Evolutionary conservation across 345 rosid genomes (phyloP), one percentile per base, ranked within the genome.

Genomic region (Euclidium syriacum): DNA sequence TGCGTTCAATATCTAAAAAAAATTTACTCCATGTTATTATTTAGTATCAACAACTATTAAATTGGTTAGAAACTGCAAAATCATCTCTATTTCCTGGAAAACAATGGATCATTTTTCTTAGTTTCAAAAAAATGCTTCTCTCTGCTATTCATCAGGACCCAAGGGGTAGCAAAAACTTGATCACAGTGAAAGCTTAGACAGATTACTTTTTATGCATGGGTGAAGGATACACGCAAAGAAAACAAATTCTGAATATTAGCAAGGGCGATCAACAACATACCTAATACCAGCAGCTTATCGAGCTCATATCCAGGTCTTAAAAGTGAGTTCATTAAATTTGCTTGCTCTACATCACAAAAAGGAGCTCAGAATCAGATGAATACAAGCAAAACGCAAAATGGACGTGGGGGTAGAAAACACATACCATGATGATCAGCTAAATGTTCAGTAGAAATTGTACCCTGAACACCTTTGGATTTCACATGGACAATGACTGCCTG

Each of bases 371-470:
- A 53, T 57, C 74, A 50, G 64, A 57, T 46, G 23, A 52, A 35
- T 12, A 57, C 55, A 48, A 52, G 35, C 25, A 54, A 56, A 24
- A 58, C 19, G 16, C 27, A 16, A 59, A 44, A 41, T 60, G 27
- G 20, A 43, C 9, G 5, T 25, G 38, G 5, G 19, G 12, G 51
- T n/a, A 68, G 69, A 63, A 58, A 70, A 51, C 14, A 63, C 44
- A 49, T 83, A 94, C 99, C 99, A 74, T 80, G 88, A 74, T 83
- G 95, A 76, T 94, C 99, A 47, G 97, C 86, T 79, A 94, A 73
- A 77, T 94, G 99, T 71, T 89, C 95, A 50, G 75, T 62, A 46
- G 81, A 60, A 65, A 94, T 78, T 68, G 78, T 81, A 62, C 99
- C 99, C 84, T 74, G 65, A 73, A 76, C 56, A 59, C 77, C 79